These are phyloP conservation scores for Colletotrichum lentis DNA, from an alignment of 2,329 filamentous ascomycete species.

Conservation along the genomic window DNA sequence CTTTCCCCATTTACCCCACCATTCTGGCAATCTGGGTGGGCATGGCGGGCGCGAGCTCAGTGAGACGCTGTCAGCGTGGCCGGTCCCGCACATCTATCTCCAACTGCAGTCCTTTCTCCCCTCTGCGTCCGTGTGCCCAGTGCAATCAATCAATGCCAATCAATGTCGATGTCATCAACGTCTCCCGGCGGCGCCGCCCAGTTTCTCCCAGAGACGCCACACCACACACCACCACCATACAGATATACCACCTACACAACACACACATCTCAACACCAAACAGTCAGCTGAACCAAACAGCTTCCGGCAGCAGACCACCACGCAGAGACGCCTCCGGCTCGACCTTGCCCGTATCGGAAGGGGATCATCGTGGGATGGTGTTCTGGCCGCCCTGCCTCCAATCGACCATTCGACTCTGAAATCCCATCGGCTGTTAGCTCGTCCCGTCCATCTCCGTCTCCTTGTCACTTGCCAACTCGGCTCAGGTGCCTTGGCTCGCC, in stretches of 20 bases:
- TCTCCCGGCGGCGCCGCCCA: not conserved
- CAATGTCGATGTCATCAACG: not conserved
- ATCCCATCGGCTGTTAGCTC: not conserved
- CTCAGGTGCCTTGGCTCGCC: constrained; percentile 5
- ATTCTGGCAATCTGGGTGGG: constrained; percentile 26
- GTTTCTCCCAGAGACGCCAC: not conserved
- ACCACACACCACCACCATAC: not conserved
- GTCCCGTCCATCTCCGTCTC: not conserved
- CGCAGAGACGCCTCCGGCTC: not conserved
- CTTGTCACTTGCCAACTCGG: not conserved
- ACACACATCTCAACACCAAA: not conserved
- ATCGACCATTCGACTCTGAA: not conserved
- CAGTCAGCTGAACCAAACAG: not conserved
- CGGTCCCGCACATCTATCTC: constrained; percentile 14
- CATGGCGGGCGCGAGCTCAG: not conserved
- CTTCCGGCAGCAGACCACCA: not conserved
- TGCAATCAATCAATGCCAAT: not conserved
- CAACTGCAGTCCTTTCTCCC: not conserved
- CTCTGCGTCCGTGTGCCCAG: not conserved
- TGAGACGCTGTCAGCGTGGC: constrained; percentile 1
- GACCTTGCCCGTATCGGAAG: constrained; percentile 6
- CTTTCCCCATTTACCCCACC: constrained; percentile 38
- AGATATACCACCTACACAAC: not conserved
- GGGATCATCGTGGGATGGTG: constrained; percentile 18
- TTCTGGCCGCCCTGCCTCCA: constrained; percentile 16